Base-by-base conservation (phyloP, 768 basidiomycete genomes). In the Gloeostereum incarnatum region DNA sequence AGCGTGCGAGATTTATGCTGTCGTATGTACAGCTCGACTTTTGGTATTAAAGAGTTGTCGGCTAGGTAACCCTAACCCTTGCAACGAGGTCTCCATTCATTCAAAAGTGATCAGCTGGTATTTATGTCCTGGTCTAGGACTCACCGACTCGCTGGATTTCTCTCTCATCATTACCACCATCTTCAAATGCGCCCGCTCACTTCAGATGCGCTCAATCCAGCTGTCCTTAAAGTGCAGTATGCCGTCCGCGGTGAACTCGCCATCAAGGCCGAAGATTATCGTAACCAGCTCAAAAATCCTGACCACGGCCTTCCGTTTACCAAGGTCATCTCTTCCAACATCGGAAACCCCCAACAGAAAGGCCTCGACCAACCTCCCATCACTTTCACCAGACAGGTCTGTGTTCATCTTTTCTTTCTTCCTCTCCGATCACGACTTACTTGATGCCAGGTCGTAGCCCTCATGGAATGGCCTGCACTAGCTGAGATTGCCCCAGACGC, bases 171-270 rank as follows among this genome's bases (percentile, higher is more conserved):
- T 18, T 34, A 17, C 33, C 33, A 4, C n/a, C 8, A 34, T 3
- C 8, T 34, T n/a, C 33, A 36, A 17, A 80, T 78, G 78, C 68
- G 62, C 45, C 61, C 66, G 17, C 73, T 94, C 48, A 76, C 82
- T 23, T 45, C 73, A 42, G 70, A 80, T 39, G 69, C 75, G 29
- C 76, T 97, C 59, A 97, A 96, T 62, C 88, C 84, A 2, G 68
- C 79, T 41, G 70, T 96, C 33, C 72, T 78, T 54, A 78, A 87
- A 36, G 96, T 97, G 37, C 76, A 96, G 59, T 99, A 99, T 56
- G 94, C 94, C 40, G 94, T 99, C 20, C 87, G 94, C 39, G 94
- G 96, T 35, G 93, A 94, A 62, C 79, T 98, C 46, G 91, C 94
- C 3, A 87, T 97, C 65, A 88, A 85, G 57, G 90, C 94, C 0